Evolutionary conservation across 2,329 filamentous ascomycete species (phyloP), one percentile per base, ranked within the genome.

Genomic region (Graphium sp.): DNA sequence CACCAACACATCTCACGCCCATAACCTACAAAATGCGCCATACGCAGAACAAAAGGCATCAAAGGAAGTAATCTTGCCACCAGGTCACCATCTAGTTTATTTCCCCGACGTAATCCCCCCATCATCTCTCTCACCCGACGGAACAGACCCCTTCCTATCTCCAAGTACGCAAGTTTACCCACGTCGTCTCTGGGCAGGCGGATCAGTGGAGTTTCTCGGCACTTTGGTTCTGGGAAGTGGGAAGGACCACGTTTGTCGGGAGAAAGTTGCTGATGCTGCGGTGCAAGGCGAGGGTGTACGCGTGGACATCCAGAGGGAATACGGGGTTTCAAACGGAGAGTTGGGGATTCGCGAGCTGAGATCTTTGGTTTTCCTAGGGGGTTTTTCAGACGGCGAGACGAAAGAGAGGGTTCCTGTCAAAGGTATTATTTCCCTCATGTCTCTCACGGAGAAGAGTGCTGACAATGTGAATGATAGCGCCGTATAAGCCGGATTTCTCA

Each of bases 171-270:
- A 26, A 7, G 72, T 74, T 2, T 93, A 80, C 46, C 62, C 62
- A 28, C 67, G 80, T 14, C 73, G 89, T 12, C 71, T 98, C 56
- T 98, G 89, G 89, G 82, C 81, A 10, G 84, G 85, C 18, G 89
- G 87, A 0, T 62, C 64, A 22, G 51, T 94, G 7, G 45, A 45
- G 2, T 79, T 80, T 39, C 48, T n/a, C 42, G 0, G 58, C 43
- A 13, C 37, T 52, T 3, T 71, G 66, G 22, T 40, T 47, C 7
- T 66, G 71, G 47, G 42, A 35, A 6, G 50, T 68, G 16, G 50
- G 41, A 13, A 48, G 51, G 24, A 56, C 56, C 11, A 35, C 35
- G 1, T 39, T 53, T 12, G 45, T 45, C 28, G 51, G 50, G 1
- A 41, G 32, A 7, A n/a, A n/a, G n/a, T n/a, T n/a, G n/a, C n/a